Base-by-base conservation (phyloP, 2,329 filamentous ascomycete species). In the Nemania sp. region DNA sequence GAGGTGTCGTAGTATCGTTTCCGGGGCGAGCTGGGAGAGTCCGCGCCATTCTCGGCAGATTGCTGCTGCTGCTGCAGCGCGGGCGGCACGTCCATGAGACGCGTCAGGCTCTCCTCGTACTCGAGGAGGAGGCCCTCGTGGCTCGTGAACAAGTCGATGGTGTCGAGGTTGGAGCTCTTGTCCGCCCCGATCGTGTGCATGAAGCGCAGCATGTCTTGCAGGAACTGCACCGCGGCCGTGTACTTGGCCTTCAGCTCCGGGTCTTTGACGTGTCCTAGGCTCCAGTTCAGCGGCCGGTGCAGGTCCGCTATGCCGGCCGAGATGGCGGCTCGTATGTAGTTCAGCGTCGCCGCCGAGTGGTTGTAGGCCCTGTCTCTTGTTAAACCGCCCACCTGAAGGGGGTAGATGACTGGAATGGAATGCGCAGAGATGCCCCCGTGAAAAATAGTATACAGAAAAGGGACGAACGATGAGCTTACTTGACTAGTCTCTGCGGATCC, bases 121-220 rank as follows among this genome's bases (percentile, higher is more conserved):
- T 97, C 93, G 9, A 99, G 86, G 1, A 97, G 84, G 18, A 99
- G 84, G 3, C 92, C 95, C 76, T 99, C 95, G 75, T 99, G 95
- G 71, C 91, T 96, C 18, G 94, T 97, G 83, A 89, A 99, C 50
- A 99, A 84, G 72, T 99, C 95, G 39, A 97, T 92, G 0, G 92
- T 97, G 73, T 96, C 89, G 34, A 98, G 83, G 72, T 92, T 89
- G 51, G 90, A 87, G 59, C 89, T 89, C 34, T 90, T 92, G 75
- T 95, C 90, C 58, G 95, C 92, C 56, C 95, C 95, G 64, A 98
- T 90, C 11, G 93, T 97, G 69, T 87, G 87, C 86, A 98, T 94
- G 84, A 99, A 98, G 57, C 91, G 90, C 15, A 98, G 82, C 52
- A 92, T 94, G 72, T 97, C 93, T 52, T 90, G 91, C 69, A 99